Conservation (phyloP, 805 yeast genomes). For the Pichia thaimueangensis region DNA sequence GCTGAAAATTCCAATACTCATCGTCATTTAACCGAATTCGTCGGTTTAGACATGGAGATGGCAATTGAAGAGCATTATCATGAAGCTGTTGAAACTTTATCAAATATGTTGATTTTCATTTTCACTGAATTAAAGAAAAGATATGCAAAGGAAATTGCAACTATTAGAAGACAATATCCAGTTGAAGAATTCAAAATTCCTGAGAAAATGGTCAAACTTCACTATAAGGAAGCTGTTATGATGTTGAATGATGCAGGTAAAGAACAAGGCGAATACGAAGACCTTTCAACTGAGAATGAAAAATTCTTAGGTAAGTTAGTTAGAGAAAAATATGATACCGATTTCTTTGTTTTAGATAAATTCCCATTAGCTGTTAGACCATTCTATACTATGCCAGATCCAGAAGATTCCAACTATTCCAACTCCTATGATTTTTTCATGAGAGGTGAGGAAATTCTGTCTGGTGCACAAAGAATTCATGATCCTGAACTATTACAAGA, state of each 20-base stretch:
- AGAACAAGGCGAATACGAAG: slow-evolving; percentile 81
- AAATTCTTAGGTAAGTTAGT: slow-evolving; percentile 86
- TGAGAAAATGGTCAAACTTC: slow-evolving; percentile 81
- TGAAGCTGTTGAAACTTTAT: slow-evolving; percentile 63
- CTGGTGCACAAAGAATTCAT: slow-evolving; percentile 99
- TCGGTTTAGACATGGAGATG: slow-evolving; percentile 97
- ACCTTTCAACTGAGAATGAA: slow-evolving; percentile 90
- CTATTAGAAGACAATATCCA: slow-evolving; percentile 91
- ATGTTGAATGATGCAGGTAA: slow-evolving; percentile 84
- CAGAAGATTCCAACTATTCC: slow-evolving; percentile 85
- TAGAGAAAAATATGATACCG: slow-evolving; percentile 92
- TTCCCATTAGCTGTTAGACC: slow-evolving; percentile 97
- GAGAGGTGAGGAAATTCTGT: slow-evolving; percentile 98
- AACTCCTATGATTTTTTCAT: slow-evolving; percentile 98
- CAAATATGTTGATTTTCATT: slow-evolving; percentile 72
- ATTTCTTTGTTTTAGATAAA: slow-evolving; percentile 95
- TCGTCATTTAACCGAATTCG: slow-evolving; percentile 98
- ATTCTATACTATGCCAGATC: slow-evolving; percentile 98
- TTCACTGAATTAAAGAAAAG: slow-evolving; percentile 77
- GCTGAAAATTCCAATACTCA: slow-evolving; percentile 99
- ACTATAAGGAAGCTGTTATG: slow-evolving; percentile 85
- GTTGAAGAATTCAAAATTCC: slow-evolving; percentile 97
- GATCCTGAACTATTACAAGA: slow-evolving; percentile 76
- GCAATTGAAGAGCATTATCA: slow-evolving; percentile 97
- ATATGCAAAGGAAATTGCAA: slow-evolving; percentile 76